Conservation (phyloP, 257 asterid genomes). For the Rehmannia glutinosa region DNA sequence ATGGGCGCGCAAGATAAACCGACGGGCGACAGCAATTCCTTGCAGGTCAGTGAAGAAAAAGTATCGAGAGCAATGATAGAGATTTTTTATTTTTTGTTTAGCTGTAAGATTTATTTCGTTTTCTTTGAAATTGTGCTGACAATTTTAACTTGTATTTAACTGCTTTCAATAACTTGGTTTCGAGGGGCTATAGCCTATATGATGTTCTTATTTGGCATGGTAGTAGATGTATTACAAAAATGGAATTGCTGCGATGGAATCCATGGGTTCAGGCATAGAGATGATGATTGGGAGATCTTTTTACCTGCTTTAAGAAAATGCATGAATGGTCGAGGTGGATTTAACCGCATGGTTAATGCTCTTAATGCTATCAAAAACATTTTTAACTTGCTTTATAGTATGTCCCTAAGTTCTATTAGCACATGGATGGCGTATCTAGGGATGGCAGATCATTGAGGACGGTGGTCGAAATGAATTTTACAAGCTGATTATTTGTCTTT, state of each 20-base stretch:
- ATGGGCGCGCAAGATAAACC: conserved; percentile 35
- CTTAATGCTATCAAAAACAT: background rate
- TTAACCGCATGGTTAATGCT: background rate
- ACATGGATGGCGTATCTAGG: too few species aligned
- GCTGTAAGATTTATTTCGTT: background rate
- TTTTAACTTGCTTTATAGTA: too few species aligned
- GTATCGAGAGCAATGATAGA: background rate
- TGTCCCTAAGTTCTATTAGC: too few species aligned
- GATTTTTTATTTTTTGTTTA: background rate
- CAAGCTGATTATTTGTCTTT: background rate
- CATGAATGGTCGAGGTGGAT: background rate
- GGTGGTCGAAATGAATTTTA: too few species aligned
- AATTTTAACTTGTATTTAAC: too few species aligned
- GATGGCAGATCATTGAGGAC: too few species aligned
- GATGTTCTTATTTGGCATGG: background rate
- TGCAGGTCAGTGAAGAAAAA: conserved; percentile 27
- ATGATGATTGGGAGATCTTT: background rate
- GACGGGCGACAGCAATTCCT: conserved; percentile 21
- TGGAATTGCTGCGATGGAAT: background rate
- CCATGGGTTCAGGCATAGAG: background rate
- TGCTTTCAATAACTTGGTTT: too few species aligned
- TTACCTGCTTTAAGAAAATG: background rate
- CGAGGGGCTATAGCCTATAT: background rate
- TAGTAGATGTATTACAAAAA: background rate
- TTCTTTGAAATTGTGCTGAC: too few species aligned